Conservation (phyloP, 208 protist genomes). For the Trypanosoma congolense region DNA sequence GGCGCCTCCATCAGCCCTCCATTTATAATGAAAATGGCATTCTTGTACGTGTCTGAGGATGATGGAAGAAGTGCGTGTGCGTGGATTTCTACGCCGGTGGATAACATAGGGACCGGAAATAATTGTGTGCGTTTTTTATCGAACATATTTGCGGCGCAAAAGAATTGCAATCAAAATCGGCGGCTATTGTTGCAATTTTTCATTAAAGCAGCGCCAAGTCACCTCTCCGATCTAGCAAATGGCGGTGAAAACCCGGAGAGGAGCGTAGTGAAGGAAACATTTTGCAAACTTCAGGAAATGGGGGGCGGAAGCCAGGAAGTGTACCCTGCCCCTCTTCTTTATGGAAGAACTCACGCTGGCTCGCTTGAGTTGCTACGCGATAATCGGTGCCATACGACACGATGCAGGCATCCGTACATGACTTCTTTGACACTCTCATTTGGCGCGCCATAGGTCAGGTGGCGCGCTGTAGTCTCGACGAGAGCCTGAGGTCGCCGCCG, state of each 20-base stretch:
- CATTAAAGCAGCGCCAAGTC: constrained; percentile 49
- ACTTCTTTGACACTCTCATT: constrained; percentile 16
- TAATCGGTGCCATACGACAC: constrained; percentile 15
- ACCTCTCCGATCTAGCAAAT: constrained; percentile 25
- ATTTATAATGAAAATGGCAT: constrained; percentile 22
- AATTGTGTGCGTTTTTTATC: not conserved
- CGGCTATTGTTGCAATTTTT: constrained; percentile 41
- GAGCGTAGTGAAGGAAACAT: constrained; percentile 33
- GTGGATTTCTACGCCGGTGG: constrained; percentile 7
- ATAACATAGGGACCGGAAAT: not conserved
- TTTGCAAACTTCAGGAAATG: constrained; percentile 31
- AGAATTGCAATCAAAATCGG: not conserved
- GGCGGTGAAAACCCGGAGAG: constrained; percentile 30
- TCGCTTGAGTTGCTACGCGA: not conserved
- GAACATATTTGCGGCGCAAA: not conserved
- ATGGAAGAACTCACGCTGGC: not conserved
- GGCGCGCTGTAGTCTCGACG: constrained; percentile 11
- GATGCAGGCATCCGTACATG: constrained; percentile 4
- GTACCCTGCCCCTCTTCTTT: not conserved
- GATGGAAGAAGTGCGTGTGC: constrained; percentile 11
- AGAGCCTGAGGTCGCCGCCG: constrained; percentile 14
- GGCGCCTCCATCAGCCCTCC: constrained; percentile 1
- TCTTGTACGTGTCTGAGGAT: constrained; percentile 15
- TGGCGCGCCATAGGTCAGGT: constrained; percentile 9
- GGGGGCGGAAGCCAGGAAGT: not conserved